Base-by-base conservation (phyloP, 805 yeast species). In the Cyberlindnera euphorbiae region DNA sequence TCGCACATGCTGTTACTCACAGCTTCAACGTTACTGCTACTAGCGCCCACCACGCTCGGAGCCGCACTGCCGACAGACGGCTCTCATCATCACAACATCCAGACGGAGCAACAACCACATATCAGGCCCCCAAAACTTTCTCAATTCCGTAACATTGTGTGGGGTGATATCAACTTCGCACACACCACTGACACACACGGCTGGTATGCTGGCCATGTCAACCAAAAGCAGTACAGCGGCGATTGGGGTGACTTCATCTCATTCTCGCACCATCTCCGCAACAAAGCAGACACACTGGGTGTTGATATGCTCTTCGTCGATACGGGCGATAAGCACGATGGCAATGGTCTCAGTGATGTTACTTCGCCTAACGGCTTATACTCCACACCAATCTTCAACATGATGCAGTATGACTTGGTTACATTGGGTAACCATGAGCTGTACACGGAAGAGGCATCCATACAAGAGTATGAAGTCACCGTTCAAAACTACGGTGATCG, bases 171-270 rank as follows among this genome's bases (percentile, higher is more conserved):
- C 31, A 90, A 93, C 62, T 85, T 93, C 49, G 52, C 90, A 17
- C 97, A 90, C 53, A 89, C 97, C 1, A 93, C 98, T 1, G 98
- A 93, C 52, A 90, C 97, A 2, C 98, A 93, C 58, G 97, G 93
- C 1, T 93, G 98, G 98, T 75, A 82, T 45, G 79, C 90, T 5
- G 97, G 97, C 0, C 98, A 90, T 62, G 50, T 76, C 26, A 78
- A 79, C 46, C 97, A 89, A 57, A 67, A 72, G 19, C 77, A 75
- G 39, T 90, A 79, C 57, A 72, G 80, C 26, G 93, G 85, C 5
- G 85, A 89, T 56, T 90, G 96, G 96, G 97, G 97, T 8, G 95
- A 90, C 52, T 85, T 82, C 41, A 54, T 83, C 4, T 77, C 89
- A 0, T 89, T 90, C 54, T 63, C 76, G 0, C 45, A 58, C 5